phyloP scores from a whole-genome alignment of 345 rosid species.

The Noccaea bulbosa region DNA sequence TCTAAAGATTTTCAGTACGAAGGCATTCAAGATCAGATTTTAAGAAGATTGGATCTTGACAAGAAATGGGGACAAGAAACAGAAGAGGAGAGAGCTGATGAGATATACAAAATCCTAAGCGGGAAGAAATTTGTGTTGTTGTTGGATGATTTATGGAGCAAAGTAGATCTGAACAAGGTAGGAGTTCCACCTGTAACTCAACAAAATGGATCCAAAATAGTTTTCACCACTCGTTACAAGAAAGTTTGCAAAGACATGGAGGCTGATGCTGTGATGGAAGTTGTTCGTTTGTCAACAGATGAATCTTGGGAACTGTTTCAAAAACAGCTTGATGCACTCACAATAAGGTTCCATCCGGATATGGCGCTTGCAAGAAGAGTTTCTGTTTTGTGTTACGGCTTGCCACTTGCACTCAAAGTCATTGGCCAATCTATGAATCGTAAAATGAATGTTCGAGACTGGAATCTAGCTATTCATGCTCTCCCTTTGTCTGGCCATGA shows the following conservation, averaged over 20 bases:
- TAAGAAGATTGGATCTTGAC: background rate
- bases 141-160: slow-evolving; percentile 32
- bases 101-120: background rate
- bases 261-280: background rate
- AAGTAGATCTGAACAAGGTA: slow-evolving; percentile 16
- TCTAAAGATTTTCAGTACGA: slow-evolving; percentile 15
- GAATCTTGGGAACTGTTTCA: slow-evolving; percentile 14
- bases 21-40: slow-evolving; percentile 29
- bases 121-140: slow-evolving; percentile 4
- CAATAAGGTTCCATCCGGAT: background rate
- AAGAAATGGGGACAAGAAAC: slow-evolving; percentile 12
- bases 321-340: background rate
- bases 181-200: slow-evolving; percentile 11
- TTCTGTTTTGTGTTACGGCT: background rate
- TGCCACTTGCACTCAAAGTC: background rate
- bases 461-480: background rate
- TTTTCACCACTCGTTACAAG: slow-evolving; percentile 28
- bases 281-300: slow-evolving; percentile 15
- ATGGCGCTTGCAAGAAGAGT: background rate
- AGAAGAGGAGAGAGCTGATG: background rate
- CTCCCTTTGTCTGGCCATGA: background rate
- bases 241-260: slow-evolving; percentile 24
- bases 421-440: background rate
- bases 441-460: background rate
- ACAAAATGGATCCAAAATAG: slow-evolving; percentile 4